Percentiles rank a stretch among this genome's conserved stretches.
Conservation (phyloP, 163 green algal genomes). For the Chlamydomonas reinhardtii region DNA sequence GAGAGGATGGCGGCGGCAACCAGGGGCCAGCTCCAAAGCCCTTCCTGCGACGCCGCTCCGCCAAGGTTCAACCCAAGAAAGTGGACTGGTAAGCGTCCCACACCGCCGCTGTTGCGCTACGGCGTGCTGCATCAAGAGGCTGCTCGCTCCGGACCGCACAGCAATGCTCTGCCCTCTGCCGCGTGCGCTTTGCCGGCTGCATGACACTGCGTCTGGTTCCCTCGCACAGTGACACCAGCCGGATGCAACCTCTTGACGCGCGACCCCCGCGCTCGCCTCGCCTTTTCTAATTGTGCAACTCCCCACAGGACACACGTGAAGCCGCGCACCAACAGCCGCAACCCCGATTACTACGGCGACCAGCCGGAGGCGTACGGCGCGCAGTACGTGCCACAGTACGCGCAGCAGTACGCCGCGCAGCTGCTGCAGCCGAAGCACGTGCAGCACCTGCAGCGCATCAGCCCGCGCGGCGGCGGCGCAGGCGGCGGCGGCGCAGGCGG, state of each 20-base stretch:
- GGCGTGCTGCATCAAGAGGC: no score
- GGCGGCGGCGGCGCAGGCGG: background rate
- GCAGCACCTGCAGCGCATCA: background rate
- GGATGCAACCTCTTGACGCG: no score
- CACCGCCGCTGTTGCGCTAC: no score
- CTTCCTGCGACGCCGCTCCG: conserved; percentile 45
- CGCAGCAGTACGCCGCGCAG: background rate
- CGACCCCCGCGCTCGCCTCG: no score
- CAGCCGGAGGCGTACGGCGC: background rate
- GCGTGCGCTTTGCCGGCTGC: no score
- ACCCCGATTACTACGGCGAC: conserved; percentile 32
- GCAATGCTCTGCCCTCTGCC: no score
- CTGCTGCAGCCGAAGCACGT: no score
- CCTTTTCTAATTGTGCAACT: no score
- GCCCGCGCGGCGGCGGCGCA: background rate
- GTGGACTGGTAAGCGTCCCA: conserved; percentile 45
- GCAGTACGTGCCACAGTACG: background rate
- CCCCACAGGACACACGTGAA: conserved; percentile 35
- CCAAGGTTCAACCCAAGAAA: conserved; percentile 34
- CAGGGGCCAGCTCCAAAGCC: conserved; percentile 37
- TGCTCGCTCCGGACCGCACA: no score
- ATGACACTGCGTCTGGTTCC: no score
- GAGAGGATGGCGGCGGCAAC: background rate
- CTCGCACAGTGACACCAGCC: no score
- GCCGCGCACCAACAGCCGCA: conserved; percentile 48